Conservation (phyloP, 176 grass and related monocot species). For the Oryza meridionalis region DNA sequence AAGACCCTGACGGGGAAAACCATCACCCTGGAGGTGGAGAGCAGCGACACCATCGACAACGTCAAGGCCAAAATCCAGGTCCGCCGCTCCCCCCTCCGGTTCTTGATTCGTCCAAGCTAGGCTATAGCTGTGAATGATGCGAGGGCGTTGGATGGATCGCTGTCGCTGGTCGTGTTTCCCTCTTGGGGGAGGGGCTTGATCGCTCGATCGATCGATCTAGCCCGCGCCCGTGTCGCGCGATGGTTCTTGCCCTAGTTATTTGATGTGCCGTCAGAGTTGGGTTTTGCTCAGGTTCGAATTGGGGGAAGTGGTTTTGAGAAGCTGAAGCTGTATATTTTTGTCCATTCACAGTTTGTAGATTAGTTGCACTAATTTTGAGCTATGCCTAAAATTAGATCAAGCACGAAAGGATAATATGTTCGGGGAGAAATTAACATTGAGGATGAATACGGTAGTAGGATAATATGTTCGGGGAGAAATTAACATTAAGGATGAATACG, state of each 20-base stretch:
- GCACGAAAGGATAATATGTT: neutral
- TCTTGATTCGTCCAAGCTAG: neutral
- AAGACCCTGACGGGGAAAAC: constrained; percentile 90
- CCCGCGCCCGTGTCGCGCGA: neutral
- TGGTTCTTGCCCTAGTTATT: constrained; percentile 7
- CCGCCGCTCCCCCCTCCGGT: neutral
- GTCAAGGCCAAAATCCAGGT: constrained; percentile 94
- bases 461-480: neutral
- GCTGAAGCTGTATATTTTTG: neutral
- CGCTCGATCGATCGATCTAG: constrained; percentile 43
- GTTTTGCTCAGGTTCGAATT: neutral
- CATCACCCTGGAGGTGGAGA: constrained; percentile 97
- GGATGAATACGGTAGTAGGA: neutral
- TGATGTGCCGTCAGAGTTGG: neutral
- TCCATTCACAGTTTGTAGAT: neutral
- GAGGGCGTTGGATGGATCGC: neutral
- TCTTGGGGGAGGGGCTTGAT: neutral
- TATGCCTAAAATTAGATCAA: neutral
- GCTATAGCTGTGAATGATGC: neutral
- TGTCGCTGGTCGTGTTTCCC: neutral
- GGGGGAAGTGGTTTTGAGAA: neutral
- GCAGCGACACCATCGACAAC: constrained; percentile 95
- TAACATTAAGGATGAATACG: neutral
- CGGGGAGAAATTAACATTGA: neutral
- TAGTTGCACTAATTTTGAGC: neutral